Evolutionary conservation across 257 asterid genomes (phyloP).

Genomic region (Thymus quinquecostatus): DNA sequence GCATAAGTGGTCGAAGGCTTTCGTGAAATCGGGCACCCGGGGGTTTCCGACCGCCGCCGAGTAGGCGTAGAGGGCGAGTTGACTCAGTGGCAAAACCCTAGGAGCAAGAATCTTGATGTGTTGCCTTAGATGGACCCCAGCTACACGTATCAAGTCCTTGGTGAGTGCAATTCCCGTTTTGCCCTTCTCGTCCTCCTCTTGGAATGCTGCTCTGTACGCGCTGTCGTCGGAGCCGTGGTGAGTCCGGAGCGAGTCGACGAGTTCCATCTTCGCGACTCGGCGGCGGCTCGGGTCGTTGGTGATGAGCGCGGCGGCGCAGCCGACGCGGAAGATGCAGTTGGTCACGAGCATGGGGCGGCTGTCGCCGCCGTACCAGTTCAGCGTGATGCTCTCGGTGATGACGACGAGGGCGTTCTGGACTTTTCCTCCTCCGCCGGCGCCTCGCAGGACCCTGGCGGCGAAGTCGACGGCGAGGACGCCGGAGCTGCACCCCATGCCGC

Average conservation of each 20-base stretch:
- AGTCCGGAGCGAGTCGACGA: slow-evolving; percentile 53
- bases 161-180: slow-evolving; percentile 53
- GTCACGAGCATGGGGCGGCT: slow-evolving; percentile 71
- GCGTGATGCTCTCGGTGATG: slow-evolving; percentile 53
- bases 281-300: slow-evolving; percentile 48
- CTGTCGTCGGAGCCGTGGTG: slow-evolving; percentile 67
- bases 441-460: slow-evolving; percentile 64
- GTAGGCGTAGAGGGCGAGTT: slow-evolving; percentile 44
- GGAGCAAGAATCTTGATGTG: slow-evolving; percentile 59
- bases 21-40: slow-evolving; percentile 53
- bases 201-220: slow-evolving; percentile 58
- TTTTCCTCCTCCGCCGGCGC: slow-evolving; percentile 35
- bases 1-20: slow-evolving; percentile 65
- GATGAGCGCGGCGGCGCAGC: slow-evolving; percentile 61
- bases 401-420: slow-evolving; percentile 64
- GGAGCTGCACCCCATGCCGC: slow-evolving; percentile 82
- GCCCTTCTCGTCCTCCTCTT: slow-evolving; percentile 69
- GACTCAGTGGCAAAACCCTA: slow-evolving; percentile 56
- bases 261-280: slow-evolving; percentile 55
- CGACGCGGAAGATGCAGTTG: slow-evolving; percentile 69
- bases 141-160: slow-evolving; percentile 60
- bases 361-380: slow-evolving; percentile 68
- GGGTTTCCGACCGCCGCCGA: slow-evolving; percentile 33
- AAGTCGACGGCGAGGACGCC: slow-evolving; percentile 57
- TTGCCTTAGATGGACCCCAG: slow-evolving; percentile 45